Conservation (phyloP, 768 basidiomycete genomes). For the Hemileccinum rubropunctum region DNA sequence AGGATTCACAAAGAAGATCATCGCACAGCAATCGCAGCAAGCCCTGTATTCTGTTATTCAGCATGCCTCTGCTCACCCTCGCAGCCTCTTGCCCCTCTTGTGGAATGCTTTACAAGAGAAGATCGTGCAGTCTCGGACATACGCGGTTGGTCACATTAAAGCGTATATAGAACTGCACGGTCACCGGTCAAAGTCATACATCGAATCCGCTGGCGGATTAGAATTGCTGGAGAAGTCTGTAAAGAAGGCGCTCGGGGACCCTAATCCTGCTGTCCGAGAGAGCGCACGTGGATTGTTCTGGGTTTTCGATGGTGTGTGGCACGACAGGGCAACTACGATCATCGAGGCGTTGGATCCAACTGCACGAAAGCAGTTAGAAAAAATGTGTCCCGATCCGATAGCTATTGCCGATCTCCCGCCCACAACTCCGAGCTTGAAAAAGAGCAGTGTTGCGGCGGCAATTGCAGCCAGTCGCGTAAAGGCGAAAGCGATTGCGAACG, state of each 20-base stretch:
- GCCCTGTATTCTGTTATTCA: conserved; percentile 65
- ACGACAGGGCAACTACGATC: conserved; percentile 60
- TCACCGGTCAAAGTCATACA: conserved; percentile 52
- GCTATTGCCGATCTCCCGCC: conserved; percentile 39
- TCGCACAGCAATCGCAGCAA: conserved; percentile 81
- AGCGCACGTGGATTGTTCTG: conserved; percentile 73
- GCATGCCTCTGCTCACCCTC: conserved; percentile 68
- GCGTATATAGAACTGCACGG: conserved; percentile 75
- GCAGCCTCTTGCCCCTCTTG: conserved; percentile 64
- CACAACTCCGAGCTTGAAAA: conserved; percentile 62
- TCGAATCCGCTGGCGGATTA: conserved; percentile 66
- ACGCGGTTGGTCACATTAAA: conserved; percentile 66
- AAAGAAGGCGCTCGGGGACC: conserved; percentile 70
- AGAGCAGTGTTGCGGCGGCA: conserved; percentile 79
- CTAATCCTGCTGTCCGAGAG: conserved; percentile 79
- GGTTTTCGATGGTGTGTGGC: conserved; percentile 77
- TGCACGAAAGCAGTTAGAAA: conserved; percentile 83
- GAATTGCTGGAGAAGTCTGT: conserved; percentile 74
- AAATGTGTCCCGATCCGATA: conserved; percentile 67
- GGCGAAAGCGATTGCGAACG: conserved; percentile 78
- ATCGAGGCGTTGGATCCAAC: conserved; percentile 63
- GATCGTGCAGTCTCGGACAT: conserved; percentile 69
- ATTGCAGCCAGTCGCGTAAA: conserved; percentile 90
- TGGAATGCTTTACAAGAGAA: conserved; percentile 76
- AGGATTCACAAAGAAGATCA: conserved; percentile 89